phyloP scores from a whole-genome alignment of 1,139 yeast species.

The Nakaseomyces nivariensis region DNA sequence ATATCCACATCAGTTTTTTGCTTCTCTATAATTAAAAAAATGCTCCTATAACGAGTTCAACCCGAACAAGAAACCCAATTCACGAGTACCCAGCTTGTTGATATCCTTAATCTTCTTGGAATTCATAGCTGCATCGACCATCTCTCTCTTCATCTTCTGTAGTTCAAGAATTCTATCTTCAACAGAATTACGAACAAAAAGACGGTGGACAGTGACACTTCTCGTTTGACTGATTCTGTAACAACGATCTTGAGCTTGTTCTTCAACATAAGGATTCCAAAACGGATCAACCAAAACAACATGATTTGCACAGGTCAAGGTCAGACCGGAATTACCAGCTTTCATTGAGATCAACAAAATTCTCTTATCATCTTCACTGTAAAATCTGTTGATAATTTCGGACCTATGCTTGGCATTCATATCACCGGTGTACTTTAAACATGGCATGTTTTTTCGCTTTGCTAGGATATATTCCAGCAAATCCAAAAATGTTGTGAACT shows the following conservation, averaged over 20 bases:
- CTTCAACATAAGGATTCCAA: slow-evolving; percentile 96
- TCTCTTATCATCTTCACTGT: slow-evolving; percentile 40
- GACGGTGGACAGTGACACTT: slow-evolving; percentile 63
- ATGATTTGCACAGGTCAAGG: slow-evolving; percentile 87
- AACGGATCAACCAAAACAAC: slow-evolving; percentile 86
- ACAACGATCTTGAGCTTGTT: slow-evolving; percentile 92
- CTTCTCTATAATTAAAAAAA: too few relatives aligned
- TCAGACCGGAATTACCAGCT: slow-evolving; percentile 90
- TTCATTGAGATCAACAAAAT: slow-evolving; percentile 67
- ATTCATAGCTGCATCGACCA: slow-evolving; percentile 76
- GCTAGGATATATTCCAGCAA: slow-evolving; percentile 50
- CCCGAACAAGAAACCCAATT: slow-evolving; percentile 74
- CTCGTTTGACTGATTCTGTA: slow-evolving; percentile 84
- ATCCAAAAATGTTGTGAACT: slow-evolving; percentile 72
- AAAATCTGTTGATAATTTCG: slow-evolving; percentile 51
- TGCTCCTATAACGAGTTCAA: slow-evolving; percentile 33
- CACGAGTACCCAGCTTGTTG: slow-evolving; percentile 56
- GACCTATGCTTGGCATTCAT: slow-evolving; percentile 63
- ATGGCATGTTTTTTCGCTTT: slow-evolving; percentile 36
- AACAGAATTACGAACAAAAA: slow-evolving; percentile 57
- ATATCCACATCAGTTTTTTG: too few relatives aligned
- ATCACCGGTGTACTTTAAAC: slow-evolving; percentile 69
- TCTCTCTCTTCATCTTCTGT: slow-evolving; percentile 61
- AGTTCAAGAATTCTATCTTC: slow-evolving; percentile 78
- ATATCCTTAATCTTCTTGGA: slow-evolving; percentile 60